phyloP scores from a whole-genome alignment of 2,329 filamentous ascomycete species.

The Chrysoporthe deuterocubensis region DNA sequence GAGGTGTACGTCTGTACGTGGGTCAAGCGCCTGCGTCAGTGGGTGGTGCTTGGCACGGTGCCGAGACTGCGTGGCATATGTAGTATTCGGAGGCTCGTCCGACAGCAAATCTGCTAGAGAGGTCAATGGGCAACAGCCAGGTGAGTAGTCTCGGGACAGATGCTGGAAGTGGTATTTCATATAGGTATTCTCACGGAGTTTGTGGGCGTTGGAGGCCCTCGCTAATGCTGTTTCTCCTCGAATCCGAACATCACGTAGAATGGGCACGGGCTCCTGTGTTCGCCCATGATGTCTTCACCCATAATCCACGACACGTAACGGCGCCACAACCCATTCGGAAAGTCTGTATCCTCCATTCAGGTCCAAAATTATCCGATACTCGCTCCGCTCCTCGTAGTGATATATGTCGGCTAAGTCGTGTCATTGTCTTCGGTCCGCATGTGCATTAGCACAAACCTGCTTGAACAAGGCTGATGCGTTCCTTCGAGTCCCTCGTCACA shows the following conservation, averaged over 20 bases:
- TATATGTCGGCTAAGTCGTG: neutral
- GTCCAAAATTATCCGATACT: neutral
- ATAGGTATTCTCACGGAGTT: neutral
- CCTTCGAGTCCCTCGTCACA: slow-evolving; percentile 3
- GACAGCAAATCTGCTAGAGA: no score
- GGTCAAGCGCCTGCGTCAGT: neutral
- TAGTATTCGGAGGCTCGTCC: no score
- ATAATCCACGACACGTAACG: neutral
- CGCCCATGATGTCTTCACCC: neutral
- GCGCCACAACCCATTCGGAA: neutral
- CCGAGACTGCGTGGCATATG: no score
- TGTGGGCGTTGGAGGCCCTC: neutral
- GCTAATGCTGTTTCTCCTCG: neutral
- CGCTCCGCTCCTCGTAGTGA: neutral
- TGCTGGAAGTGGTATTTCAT: neutral
- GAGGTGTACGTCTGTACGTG: no score
- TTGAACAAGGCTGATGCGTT: neutral
- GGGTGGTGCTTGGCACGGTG: no score
- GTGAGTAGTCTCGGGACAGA: neutral
- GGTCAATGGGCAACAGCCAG: neutral
- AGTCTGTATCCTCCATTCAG: neutral
- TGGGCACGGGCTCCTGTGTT: neutral
- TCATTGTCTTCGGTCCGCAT: neutral
- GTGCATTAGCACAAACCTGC: neutral
- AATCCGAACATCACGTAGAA: neutral